Percentiles rank a stretch among this genome's conserved stretches.
phyloP scores from a whole-genome alignment of 129 eudicot species.

The Helianthus tuberosus region DNA sequence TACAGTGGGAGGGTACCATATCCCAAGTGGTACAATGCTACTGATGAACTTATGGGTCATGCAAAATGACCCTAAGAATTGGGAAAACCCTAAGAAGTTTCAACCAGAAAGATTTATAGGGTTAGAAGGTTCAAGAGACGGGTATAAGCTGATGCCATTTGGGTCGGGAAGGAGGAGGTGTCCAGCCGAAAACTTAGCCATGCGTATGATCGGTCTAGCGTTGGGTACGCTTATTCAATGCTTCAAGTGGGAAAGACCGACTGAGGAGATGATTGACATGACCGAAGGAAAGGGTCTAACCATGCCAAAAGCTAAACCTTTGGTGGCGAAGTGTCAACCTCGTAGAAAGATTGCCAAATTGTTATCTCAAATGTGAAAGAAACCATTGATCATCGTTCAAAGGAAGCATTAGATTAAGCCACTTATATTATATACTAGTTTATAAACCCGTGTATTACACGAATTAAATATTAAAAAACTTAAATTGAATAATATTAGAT shows the following conservation, averaged over 20 bases:
- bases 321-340: slow-evolving; percentile 27
- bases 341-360: slow-evolving; percentile 27
- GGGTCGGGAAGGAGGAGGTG: slow-evolving; percentile 51
- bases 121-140: slow-evolving; percentile 26
- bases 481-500: too few relatives aligned
- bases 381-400: background rate
- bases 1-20: slow-evolving; percentile 28
- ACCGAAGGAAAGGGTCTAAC: slow-evolving; percentile 25
- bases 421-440: too few relatives aligned
- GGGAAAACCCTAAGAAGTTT: slow-evolving; percentile 26
- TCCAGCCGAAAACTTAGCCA: slow-evolving; percentile 40
- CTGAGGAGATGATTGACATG: slow-evolving; percentile 39
- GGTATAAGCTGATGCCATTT: slow-evolving; percentile 35
- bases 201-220: slow-evolving; percentile 26
- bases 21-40: slow-evolving; percentile 37
- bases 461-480: too few relatives aligned
- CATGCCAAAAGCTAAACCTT: slow-evolving; percentile 28
- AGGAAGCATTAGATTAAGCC: too few relatives aligned
- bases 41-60: slow-evolving; percentile 37
- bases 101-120: slow-evolving; percentile 33
- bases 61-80: slow-evolving; percentile 26
- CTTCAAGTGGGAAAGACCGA: slow-evolving; percentile 35
- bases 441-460: too few relatives aligned
- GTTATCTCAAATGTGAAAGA: slow-evolving; percentile 15
- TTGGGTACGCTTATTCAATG: slow-evolving; percentile 38